phyloP scores from a whole-genome alignment of 164 flowering plant species.

The Sedum album region DNA sequence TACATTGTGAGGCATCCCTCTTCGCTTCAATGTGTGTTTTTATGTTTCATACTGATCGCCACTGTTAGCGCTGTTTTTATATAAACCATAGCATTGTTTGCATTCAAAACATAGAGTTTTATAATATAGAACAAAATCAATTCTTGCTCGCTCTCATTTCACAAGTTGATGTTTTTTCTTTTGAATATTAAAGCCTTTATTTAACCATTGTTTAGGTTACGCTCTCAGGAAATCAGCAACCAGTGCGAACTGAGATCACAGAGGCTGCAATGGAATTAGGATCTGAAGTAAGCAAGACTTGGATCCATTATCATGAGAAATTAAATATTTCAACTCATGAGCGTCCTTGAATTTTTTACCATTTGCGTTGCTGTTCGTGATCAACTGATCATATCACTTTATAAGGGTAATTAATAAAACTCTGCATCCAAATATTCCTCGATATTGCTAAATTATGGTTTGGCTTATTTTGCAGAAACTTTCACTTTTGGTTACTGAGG shows the following conservation, averaged over 20 bases:
- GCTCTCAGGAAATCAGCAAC: conserved; percentile 91
- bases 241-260: conserved; percentile 83
- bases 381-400: no score
- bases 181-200: neutral
- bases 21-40: no score
- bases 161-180: neutral
- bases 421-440: neutral
- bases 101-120: no score
- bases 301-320: neutral
- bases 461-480: conserved; percentile 47
- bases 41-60: neutral
- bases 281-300: conserved; percentile 53
- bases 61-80: neutral
- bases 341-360: neutral
- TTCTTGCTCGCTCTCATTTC: no score
- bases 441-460: neutral
- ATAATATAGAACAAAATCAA: no score
- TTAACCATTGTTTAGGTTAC: conserved; percentile 39
- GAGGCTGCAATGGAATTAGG: conserved; percentile 98
- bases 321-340: neutral
- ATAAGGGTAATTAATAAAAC: neutral
- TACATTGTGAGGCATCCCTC: neutral
- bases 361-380: no score
- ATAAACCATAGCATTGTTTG: no score
- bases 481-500: conserved; percentile 69